A percentile compares a stretch with the other conserved stretches of the same genome.
These are phyloP conservation scores for Colletotrichum siamense DNA, from an alignment of 2,329 filamentous ascomycete species.

Conservation along the genomic window DNA sequence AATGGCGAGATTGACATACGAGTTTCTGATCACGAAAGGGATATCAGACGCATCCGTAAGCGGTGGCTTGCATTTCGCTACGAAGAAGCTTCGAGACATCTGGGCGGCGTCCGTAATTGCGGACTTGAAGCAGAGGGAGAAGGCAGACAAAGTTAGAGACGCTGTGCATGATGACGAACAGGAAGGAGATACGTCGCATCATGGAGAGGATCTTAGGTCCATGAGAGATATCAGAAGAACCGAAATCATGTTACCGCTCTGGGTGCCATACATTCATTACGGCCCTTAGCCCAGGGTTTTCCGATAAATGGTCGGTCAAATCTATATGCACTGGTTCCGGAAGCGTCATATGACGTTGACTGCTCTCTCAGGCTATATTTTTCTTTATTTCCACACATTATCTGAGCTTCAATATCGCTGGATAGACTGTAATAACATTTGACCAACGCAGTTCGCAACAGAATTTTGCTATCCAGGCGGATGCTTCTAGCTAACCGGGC, in stretches of 20 bases:
- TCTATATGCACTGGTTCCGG: neutral
- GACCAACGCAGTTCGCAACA: too few relatives aligned
- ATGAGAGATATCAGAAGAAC: neutral
- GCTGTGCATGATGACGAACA: neutral
- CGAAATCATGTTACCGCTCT: neutral
- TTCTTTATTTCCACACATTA: too few relatives aligned
- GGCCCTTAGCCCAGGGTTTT: neutral
- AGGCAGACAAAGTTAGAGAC: neutral
- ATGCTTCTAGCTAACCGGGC: too few relatives aligned
- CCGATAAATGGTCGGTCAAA: neutral
- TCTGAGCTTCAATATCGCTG: too few relatives aligned
- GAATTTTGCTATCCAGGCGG: too few relatives aligned
- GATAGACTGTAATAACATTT: too few relatives aligned
- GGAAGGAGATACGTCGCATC: neutral
- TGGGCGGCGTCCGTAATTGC: neutral
- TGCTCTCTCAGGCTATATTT: too few relatives aligned
- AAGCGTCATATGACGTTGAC: neutral
- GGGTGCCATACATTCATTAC: neutral
- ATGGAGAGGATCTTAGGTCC: neutral
- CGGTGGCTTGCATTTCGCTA: slow-evolving; percentile 6
- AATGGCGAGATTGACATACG: slow-evolving; percentile 32
- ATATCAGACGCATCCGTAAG: slow-evolving; percentile 5
- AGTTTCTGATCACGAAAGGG: neutral
- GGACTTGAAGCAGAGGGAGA: neutral
- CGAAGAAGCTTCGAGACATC: neutral